Base-by-base conservation (phyloP, 2,329 filamentous ascomycete species). In the Fusarium marasasianum region DNA sequence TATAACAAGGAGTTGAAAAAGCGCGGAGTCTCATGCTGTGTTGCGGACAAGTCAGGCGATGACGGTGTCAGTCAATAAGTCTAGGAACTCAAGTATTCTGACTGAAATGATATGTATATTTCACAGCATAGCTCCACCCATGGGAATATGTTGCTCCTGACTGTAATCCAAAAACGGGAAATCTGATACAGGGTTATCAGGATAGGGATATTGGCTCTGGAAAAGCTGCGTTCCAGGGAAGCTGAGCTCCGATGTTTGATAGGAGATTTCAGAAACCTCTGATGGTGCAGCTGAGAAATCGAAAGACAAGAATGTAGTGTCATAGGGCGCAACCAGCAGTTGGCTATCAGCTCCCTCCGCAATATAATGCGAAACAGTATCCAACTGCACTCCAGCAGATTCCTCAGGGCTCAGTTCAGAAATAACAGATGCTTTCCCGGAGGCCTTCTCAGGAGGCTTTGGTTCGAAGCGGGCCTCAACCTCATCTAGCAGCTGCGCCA, bases 261-360 rank as follows among this genome's bases (percentile, higher is more conserved):
- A 35, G 0, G 48, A 51, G 4, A 8, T 2, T 10, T 51, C 31
- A 1, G 48, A 51, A 3, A 24, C n/a, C n/a, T 51, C 48, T 14
- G 47, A 51, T 1, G 3, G 15, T 14, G 47, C 15, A 14, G 15
- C 29, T 2, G 47, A 51, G 29, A 33, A 33, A 3, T 51, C 22
- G 2, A 10, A 33, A 2, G 4, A 2, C 3, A 18, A 7, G 5
- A 1, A 0, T n/a, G 22, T 5, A 13, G 8, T 50, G 8, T 33
- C 29, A 4, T 13, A 13, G 1, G 15, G 22, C 5, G 47, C 7
- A 3, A 33, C 7, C 1, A n/a, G 11, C 0, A 3, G 3, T 0
- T 50, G 29, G 1, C 15, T n/a, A 3, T 15, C 22, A 13, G 20
- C 0, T 17, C 20, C 20, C 9, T 48, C 26, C 0, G 6, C 1